phyloP scores from a whole-genome alignment of 2,329 filamentous ascomycete species.

The Venturia nashicola region DNA sequence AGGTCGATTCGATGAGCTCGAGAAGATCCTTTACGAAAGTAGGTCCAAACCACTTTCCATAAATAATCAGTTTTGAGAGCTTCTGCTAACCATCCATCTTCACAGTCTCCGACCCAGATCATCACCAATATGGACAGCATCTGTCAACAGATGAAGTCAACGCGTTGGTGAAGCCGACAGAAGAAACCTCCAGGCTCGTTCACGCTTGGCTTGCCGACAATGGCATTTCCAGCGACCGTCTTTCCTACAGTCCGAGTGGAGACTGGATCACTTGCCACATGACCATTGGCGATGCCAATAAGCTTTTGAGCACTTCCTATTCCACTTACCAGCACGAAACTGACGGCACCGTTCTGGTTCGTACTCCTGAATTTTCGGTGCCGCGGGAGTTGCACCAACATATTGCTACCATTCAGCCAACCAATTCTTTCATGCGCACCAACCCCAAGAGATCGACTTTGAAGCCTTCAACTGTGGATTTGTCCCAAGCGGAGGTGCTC shows the following conservation, averaged over 20 bases:
- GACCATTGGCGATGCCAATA: conserved; percentile 39
- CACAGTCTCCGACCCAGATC: conserved; percentile 45
- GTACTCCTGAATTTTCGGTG: conserved; percentile 46
- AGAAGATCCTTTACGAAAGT: conserved; percentile 42
- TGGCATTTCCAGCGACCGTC: conserved; percentile 30
- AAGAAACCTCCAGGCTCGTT: conserved; percentile 39
- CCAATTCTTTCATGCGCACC: conserved; percentile 44
- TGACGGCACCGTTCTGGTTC: conserved; percentile 39
- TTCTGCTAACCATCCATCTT: neutral
- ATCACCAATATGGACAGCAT: conserved; percentile 48
- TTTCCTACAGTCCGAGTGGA: conserved; percentile 39
- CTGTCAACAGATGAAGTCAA: conserved; percentile 49
- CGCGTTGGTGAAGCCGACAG: conserved; percentile 39
- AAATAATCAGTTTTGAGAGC: no score
- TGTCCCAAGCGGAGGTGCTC: neutral
- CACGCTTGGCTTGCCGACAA: conserved; percentile 46
- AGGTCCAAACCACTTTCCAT: no score
- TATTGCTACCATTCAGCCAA: conserved; percentile 49
- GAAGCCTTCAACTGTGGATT: conserved; percentile 15
- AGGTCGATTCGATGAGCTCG: conserved; percentile 41
- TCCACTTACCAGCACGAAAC: conserved; percentile 41
- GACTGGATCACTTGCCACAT: conserved; percentile 46
- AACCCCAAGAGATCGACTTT: conserved; percentile 19
- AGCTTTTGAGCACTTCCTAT: conserved; percentile 38
- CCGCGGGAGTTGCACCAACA: conserved; percentile 44